These are phyloP conservation scores for Phaseolus lunatus DNA, from an alignment of 306 rosid genomes.

Conservation along the genomic window DNA sequence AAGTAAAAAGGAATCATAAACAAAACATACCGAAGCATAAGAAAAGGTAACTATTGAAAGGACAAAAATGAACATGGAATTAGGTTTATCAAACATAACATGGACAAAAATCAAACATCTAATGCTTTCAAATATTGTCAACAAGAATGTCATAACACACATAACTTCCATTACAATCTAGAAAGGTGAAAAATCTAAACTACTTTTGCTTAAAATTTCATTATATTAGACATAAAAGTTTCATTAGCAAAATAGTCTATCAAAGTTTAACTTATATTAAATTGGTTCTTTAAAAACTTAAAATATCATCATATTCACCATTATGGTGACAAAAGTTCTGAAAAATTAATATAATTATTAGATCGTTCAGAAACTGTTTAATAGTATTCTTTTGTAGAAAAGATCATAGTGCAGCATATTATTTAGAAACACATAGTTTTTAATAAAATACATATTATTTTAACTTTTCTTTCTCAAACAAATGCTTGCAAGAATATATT, in stretches of 20 bases:
- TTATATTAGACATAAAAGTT: neutral
- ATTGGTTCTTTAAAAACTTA: neutral
- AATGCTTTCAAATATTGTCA: slow-evolving; percentile 13
- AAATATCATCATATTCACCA: neutral
- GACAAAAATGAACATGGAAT: neutral
- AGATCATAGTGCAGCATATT: neutral
- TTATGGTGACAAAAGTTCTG: neutral
- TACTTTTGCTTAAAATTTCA: neutral
- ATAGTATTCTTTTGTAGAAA: neutral
- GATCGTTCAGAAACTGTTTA: neutral
- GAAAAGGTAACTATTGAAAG: neutral
- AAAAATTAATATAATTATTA: neutral
- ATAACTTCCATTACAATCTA: slow-evolving; percentile 20
- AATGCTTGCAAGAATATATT: neutral
- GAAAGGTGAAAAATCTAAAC: neutral
- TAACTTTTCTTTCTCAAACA: neutral
- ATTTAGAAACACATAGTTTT: neutral
- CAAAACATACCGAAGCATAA: neutral
- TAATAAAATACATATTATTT: neutral
- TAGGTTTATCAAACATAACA: slow-evolving; percentile 22
- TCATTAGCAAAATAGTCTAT: neutral
- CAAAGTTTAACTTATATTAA: neutral
- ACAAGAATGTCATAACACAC: neutral
- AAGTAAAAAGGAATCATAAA: slow-evolving; percentile 4
- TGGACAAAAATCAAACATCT: no score